Evolutionary conservation across 768 basidiomycete species (phyloP).

Genomic region (Sarcodon sp.): DNA sequence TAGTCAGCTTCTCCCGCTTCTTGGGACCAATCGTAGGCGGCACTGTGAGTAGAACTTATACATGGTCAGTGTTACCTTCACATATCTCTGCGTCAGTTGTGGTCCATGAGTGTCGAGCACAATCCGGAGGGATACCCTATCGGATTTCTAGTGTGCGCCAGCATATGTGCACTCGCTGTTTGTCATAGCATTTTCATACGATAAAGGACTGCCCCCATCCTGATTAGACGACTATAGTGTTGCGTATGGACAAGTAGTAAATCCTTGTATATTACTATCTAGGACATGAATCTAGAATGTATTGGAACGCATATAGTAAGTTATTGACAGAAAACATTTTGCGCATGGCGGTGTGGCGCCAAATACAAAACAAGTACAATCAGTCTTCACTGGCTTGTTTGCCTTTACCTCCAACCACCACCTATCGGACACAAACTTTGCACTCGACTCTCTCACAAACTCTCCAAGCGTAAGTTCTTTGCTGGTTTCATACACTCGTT

Average conservation of each 20-base stretch:
- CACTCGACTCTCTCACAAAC: neutral
- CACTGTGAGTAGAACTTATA: slow-evolving; percentile 36
- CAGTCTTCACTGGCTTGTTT: neutral
- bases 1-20: slow-evolving; percentile 88
- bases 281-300: no score
- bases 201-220: no score
- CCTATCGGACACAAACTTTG: neutral
- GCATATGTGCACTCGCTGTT: slow-evolving; percentile 46
- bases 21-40: slow-evolving; percentile 79
- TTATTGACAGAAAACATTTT: neutral
- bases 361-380: neutral
- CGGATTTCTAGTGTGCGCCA: slow-evolving; percentile 59
- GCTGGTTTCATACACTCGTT: slow-evolving; percentile 5
- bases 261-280: no score
- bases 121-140: slow-evolving; percentile 61
- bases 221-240: no score
- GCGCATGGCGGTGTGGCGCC: slow-evolving; percentile 1
- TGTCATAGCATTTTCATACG: slow-evolving; percentile 59
- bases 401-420: neutral
- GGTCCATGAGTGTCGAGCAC: slow-evolving; percentile 59
- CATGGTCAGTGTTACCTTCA: neutral
- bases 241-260: no score
- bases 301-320: no score
- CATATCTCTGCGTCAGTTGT: slow-evolving; percentile 33
- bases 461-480: slow-evolving; percentile 7